These are phyloP conservation scores for Leccinellum rugosiceps DNA, from an alignment of 768 basidiomycete genomes.

Conservation along the genomic window DNA sequence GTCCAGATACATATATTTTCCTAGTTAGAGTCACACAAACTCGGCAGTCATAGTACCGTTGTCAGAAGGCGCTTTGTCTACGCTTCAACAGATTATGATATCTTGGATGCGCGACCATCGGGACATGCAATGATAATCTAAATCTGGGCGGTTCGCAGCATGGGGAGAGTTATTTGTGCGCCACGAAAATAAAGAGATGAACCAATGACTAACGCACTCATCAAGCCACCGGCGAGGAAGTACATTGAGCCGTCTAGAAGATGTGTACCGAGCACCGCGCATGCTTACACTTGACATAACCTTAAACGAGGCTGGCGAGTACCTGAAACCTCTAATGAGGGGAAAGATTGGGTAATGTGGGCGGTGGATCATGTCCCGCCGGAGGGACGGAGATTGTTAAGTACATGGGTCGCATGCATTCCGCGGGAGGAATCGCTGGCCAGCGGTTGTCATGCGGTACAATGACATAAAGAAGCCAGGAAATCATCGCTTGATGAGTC, in stretches of 20 bases:
- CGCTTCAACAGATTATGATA: not conserved
- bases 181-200: too few species aligned
- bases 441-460: not conserved
- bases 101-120: not conserved
- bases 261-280: not conserved
- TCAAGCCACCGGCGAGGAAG: not conserved
- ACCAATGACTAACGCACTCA: not conserved
- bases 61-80: too few species aligned
- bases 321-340: not conserved
- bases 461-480: not conserved
- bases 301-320: not conserved
- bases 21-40: too few species aligned
- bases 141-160: not conserved
- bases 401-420: not conserved
- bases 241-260: not conserved
- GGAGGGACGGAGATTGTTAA: not conserved
- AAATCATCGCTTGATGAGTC: not conserved
- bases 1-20: too few species aligned
- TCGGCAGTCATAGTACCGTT: too few species aligned
- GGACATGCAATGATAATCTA: not conserved
- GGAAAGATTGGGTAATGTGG: not conserved
- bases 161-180: not conserved
- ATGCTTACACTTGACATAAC: not conserved
- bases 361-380: not conserved
- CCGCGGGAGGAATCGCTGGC: not conserved